phyloP scores from a whole-genome alignment of 2,329 filamentous ascomycete genomes.

The Conoideocrella luteorostrata region DNA sequence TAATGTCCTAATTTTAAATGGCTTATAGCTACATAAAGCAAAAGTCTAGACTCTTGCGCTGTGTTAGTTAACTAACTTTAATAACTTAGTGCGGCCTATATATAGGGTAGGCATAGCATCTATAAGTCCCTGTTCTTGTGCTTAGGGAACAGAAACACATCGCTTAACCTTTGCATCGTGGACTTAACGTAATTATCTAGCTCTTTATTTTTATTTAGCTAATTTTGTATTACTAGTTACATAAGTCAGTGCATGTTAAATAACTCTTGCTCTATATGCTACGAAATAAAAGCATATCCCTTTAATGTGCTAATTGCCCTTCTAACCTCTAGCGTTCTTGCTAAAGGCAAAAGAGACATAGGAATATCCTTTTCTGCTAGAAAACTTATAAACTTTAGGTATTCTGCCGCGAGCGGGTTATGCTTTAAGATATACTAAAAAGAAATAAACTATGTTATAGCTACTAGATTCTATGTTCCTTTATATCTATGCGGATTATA shows the following conservation, averaged over 20 bases:
- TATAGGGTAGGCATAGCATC: too few species aligned
- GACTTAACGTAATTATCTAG: too few species aligned
- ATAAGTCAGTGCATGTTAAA: slow-evolving; percentile 28
- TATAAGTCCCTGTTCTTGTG: too few species aligned
- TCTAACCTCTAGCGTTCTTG: neutral
- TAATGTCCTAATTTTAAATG: too few species aligned
- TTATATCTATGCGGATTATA: slow-evolving; percentile 21
- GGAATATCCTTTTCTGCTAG: slow-evolving; percentile 24
- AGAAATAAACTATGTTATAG: slow-evolving; percentile 27
- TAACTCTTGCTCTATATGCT: slow-evolving; percentile 11
- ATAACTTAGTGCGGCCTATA: too few species aligned
- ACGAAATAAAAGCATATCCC: slow-evolving; percentile 24
- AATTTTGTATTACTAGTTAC: slow-evolving; percentile 22
- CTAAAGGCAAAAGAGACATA: slow-evolving; percentile 15
- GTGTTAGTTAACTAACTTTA: too few species aligned
- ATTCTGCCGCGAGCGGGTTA: slow-evolving; percentile 19
- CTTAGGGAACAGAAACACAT: too few species aligned
- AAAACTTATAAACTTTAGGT: slow-evolving; percentile 23
- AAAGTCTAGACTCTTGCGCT: too few species aligned
- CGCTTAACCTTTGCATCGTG: too few species aligned
- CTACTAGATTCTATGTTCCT: slow-evolving; percentile 19
- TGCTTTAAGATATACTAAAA: slow-evolving; percentile 23
- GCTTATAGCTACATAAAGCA: too few species aligned
- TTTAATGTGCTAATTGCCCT: slow-evolving; percentile 19
- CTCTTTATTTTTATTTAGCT: slow-evolving; percentile 14